These are phyloP conservation scores for Phytophthora foliorum DNA, from an alignment of 352 stramenopile species.

Conservation along the genomic window DNA sequence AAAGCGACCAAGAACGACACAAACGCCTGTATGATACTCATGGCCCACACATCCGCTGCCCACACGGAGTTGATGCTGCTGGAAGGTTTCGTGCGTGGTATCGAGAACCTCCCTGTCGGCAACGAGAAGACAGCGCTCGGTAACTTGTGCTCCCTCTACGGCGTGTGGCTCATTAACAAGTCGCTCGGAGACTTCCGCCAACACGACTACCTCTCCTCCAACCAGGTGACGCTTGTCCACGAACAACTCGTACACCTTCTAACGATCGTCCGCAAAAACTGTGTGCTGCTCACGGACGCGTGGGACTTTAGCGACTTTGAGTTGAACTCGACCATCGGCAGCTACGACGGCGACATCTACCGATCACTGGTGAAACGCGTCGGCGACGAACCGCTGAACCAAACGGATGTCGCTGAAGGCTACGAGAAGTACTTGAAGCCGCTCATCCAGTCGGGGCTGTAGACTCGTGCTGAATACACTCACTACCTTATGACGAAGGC, in stretches of 20 bases:
- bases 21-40: constrained; percentile 66
- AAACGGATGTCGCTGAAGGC: constrained; percentile 48
- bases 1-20: constrained; percentile 55
- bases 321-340: constrained; percentile 63
- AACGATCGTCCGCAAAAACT: constrained; percentile 54
- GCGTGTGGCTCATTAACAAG: constrained; percentile 54
- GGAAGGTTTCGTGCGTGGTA: constrained; percentile 41
- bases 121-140: constrained; percentile 39
- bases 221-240: constrained; percentile 47
- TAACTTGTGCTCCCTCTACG: constrained; percentile 56
- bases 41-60: constrained; percentile 56
- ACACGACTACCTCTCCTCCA: constrained; percentile 63
- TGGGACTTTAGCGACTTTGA: constrained; percentile 73
- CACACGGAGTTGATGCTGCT: constrained; percentile 63
- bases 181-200: constrained; percentile 65
- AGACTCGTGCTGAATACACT: too few species aligned
- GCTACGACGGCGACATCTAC: constrained; percentile 70
- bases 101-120: constrained; percentile 34
- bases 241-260: constrained; percentile 48
- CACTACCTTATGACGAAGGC: too few species aligned
- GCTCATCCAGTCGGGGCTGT: constrained; percentile 37
- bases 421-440: constrained; percentile 56
- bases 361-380: constrained; percentile 52
- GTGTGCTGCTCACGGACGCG: constrained; percentile 51
- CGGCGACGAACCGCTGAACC: constrained; percentile 57